Percentiles rank a stretch among this genome's conserved stretches.
phyloP scores from a whole-genome alignment of 768 basidiomycete genomes.

The Boletus huronensis region DNA sequence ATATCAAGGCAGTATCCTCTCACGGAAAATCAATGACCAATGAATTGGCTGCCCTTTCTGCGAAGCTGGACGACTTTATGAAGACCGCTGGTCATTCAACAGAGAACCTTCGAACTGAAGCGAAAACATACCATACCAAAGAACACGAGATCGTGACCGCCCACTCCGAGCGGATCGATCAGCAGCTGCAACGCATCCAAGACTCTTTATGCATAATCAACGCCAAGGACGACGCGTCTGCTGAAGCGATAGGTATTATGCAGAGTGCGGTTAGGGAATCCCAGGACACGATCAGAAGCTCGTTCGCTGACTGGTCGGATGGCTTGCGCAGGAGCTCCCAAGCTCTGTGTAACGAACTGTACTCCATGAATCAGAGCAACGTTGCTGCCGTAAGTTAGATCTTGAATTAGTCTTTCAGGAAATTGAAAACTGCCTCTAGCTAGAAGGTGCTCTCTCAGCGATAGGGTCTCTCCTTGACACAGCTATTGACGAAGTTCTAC shows the following conservation, averaged over 20 bases:
- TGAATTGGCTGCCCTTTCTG: constrained; percentile 50
- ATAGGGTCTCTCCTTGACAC: constrained; percentile 60
- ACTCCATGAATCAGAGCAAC: constrained; percentile 40
- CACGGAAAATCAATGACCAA: constrained; percentile 58
- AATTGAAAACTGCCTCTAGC: constrained; percentile 26
- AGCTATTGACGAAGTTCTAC: constrained; percentile 53
- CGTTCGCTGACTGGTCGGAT: constrained; percentile 55
- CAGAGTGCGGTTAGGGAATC: constrained; percentile 50
- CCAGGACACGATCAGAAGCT: constrained; percentile 48
- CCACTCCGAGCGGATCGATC: constrained; percentile 52
- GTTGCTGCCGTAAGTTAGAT: constrained; percentile 41
- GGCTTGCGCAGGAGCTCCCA: constrained; percentile 48
- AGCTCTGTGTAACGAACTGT: constrained; percentile 45
- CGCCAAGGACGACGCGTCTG: constrained; percentile 51
- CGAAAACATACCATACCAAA: constrained; percentile 51
- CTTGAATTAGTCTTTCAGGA: not conserved
- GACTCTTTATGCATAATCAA: constrained; percentile 52
- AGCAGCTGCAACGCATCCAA: constrained; percentile 54
- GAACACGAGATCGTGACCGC: constrained; percentile 52
- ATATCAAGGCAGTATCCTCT: constrained; percentile 59
- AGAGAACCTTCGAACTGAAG: constrained; percentile 50
- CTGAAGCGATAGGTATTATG: constrained; percentile 47
- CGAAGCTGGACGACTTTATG: constrained; percentile 60
- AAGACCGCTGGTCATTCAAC: constrained; percentile 53
- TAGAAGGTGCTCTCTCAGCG: constrained; percentile 56